Conservation (phyloP, 2,329 filamentous ascomycete genomes). For the Phaeomoniella chlamydospora region DNA sequence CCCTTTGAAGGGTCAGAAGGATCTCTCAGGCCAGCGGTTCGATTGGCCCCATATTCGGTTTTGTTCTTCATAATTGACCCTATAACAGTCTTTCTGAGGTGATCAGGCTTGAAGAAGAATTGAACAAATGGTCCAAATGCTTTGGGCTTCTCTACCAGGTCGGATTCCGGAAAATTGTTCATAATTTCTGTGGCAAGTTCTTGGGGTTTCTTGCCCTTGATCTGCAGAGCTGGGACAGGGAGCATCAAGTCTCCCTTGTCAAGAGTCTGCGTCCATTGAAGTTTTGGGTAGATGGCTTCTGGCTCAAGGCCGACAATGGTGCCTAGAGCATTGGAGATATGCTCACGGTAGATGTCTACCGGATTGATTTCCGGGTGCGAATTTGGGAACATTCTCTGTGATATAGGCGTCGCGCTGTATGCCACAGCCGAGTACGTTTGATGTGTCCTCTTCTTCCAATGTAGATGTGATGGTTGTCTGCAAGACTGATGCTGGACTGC, state of each 20-base stretch:
- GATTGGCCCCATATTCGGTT: conserved; percentile 44
- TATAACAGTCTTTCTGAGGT: conserved; percentile 42
- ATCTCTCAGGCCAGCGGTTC: conserved; percentile 43
- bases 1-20: conserved; percentile 39
- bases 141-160: conserved; percentile 38
- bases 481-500: no score
- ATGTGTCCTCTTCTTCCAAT: no score
- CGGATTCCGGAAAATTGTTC: conserved; percentile 42
- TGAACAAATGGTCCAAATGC: conserved; percentile 44
- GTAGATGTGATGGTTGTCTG: no score
- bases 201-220: conserved; percentile 44
- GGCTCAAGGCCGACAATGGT: conserved; percentile 22
- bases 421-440: no score
- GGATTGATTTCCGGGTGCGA: conserved; percentile 30
- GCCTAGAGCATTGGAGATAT: conserved; percentile 27
- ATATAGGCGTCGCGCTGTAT: no score
- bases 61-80: conserved; percentile 44
- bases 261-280: conserved; percentile 29
- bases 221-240: conserved; percentile 26
- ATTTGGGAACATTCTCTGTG: conserved; percentile 14
- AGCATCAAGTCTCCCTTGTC: conserved; percentile 32
- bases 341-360: conserved; percentile 29
- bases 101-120: conserved; percentile 49
- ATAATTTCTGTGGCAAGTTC: conserved; percentile 41
- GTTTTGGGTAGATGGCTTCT: conserved; percentile 21